These are phyloP conservation scores for Coniochaeta ligniaria DNA, from an alignment of 2,329 filamentous ascomycete genomes.

Conservation along the genomic window DNA sequence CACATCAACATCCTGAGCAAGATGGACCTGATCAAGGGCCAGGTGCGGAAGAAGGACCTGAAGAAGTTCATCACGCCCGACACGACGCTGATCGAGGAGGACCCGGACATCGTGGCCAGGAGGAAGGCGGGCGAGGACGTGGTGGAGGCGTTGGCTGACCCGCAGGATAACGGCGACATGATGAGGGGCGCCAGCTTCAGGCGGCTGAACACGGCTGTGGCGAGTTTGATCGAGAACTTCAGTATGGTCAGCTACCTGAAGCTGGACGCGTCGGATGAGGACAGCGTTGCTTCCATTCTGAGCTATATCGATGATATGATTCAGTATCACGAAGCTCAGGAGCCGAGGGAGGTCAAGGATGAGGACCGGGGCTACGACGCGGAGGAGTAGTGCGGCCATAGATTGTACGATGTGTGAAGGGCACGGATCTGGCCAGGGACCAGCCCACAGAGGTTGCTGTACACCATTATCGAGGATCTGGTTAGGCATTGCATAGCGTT, in stretches of 20 bases:
- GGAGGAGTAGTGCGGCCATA: conserved; percentile 19
- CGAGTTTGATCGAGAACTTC: conserved; percentile 89
- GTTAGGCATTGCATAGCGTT: conserved; percentile 30
- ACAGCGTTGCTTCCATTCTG: conserved; percentile 76
- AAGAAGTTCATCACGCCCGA: conserved; percentile 89
- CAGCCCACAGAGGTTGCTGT: neutral
- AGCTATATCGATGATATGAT: conserved; percentile 94
- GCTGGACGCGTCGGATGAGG: conserved; percentile 83
- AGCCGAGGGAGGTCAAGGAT: conserved; percentile 75
- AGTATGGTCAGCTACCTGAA: conserved; percentile 96
- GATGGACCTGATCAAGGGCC: conserved; percentile 93
- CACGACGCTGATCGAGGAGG: conserved; percentile 72
- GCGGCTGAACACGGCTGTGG: conserved; percentile 79
- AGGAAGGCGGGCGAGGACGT: conserved; percentile 35
- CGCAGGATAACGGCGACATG: conserved; percentile 58
- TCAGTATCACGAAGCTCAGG: conserved; percentile 88
- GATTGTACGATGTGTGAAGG: neutral
- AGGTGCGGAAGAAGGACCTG: conserved; percentile 78
- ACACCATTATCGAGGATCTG: neutral
- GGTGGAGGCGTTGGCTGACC: conserved; percentile 46
- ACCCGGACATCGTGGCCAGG: conserved; percentile 49
- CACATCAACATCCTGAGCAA: conserved; percentile 96
- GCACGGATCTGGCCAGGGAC: conserved; percentile 9
- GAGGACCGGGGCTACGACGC: conserved; percentile 41
- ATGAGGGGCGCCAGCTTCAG: conserved; percentile 80